Conservation (phyloP, 139 green algal species). For the Chlamydomonas asymmetrica region DNA sequence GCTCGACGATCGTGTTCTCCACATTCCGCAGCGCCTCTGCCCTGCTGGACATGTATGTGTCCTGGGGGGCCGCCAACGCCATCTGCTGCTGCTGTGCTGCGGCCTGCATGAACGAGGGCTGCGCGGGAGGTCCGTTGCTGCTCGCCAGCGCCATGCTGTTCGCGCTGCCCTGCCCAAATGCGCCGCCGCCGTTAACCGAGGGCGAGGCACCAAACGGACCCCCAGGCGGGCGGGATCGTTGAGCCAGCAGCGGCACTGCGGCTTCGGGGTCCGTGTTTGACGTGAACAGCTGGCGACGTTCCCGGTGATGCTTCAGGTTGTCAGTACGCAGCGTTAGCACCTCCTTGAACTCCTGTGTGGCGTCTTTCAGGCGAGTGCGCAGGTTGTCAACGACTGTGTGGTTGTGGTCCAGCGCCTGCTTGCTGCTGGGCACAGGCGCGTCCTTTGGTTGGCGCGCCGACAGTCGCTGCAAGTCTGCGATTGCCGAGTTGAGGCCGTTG, state of each 20-base stretch:
- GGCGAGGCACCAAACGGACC: too few relatives aligned
- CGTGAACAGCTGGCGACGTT: slow-evolving; percentile 87
- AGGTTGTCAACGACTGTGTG: slow-evolving; percentile 86
- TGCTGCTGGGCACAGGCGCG: slow-evolving; percentile 52
- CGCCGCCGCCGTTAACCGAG: slow-evolving; percentile 15
- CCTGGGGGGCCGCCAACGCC: slow-evolving; percentile 40
- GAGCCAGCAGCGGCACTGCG: slow-evolving; percentile 36
- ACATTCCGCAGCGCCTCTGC: slow-evolving; percentile 91
- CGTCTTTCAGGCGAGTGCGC: slow-evolving; percentile 78
- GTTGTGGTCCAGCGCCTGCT: slow-evolving; percentile 84
- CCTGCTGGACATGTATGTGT: slow-evolving; percentile 43
- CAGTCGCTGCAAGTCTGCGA: slow-evolving; percentile 72
- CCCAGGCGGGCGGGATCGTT: too few relatives aligned
- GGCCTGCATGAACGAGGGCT: slow-evolving; percentile 54
- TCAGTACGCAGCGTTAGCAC: slow-evolving; percentile 90
- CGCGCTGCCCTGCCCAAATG: neutral
- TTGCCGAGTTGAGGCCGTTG: slow-evolving; percentile 75
- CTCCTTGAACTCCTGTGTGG: slow-evolving; percentile 46
- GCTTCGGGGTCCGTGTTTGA: slow-evolving; percentile 38
- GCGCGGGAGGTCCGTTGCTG: neutral
- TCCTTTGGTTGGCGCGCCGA: slow-evolving; percentile 15
- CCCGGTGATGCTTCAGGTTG: slow-evolving; percentile 81
- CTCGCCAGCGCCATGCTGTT: neutral
- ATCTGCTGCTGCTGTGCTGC: slow-evolving; percentile 54
- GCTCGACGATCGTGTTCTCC: slow-evolving; percentile 95